These are phyloP conservation scores for Xylariales sp. DNA, from an alignment of 2,329 filamentous ascomycete genomes.

Conservation along the genomic window DNA sequence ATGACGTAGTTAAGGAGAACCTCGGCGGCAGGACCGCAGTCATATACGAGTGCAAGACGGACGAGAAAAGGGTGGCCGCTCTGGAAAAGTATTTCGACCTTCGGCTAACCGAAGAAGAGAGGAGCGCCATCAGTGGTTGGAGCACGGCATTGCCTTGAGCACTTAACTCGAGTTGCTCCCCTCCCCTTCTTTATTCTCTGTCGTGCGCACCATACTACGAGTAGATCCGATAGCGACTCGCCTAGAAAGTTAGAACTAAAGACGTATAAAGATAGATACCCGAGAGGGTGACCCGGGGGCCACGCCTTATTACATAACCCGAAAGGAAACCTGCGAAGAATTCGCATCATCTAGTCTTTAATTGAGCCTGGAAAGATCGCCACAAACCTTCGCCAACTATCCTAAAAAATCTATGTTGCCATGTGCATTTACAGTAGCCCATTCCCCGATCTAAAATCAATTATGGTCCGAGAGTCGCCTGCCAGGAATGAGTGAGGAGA, in stretches of 20 bases:
- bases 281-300: too few species aligned
- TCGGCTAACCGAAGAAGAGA: slow-evolving; percentile 37
- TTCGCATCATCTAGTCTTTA: not conserved
- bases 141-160: slow-evolving; percentile 52
- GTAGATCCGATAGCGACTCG: not conserved
- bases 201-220: not conserved
- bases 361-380: too few species aligned
- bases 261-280: not conserved
- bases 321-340: not conserved
- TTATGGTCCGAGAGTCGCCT: too few species aligned
- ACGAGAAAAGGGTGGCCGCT: slow-evolving; percentile 49
- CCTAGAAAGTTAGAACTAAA: not conserved
- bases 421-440: too few species aligned
- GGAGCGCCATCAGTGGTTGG: slow-evolving; percentile 60
- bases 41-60: slow-evolving; percentile 59
- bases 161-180: not conserved
- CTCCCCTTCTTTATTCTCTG: not conserved
- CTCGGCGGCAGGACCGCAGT: slow-evolving; percentile 61
- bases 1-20: slow-evolving; percentile 65
- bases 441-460: too few species aligned
- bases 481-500: too few species aligned
- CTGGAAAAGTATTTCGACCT: slow-evolving; percentile 40
- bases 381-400: too few species aligned
- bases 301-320: not conserved
- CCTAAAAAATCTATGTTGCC: too few species aligned